phyloP scores from a whole-genome alignment of 1,284 basidiomycete genomes.

The Marasmius oreades region DNA sequence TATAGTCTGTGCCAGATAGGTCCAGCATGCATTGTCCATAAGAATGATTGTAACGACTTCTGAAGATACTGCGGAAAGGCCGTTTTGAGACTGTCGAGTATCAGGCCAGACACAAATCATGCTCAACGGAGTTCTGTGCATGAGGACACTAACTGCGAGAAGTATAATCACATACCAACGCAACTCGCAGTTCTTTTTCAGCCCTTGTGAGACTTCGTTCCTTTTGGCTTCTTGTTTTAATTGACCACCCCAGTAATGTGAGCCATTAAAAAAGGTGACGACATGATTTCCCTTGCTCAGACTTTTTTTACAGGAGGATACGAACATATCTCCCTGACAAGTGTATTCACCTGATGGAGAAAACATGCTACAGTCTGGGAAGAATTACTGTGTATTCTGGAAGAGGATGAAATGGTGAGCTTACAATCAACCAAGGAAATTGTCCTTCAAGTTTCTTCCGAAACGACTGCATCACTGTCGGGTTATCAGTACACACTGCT shows the following conservation, averaged over 20 bases:
- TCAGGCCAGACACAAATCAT: constrained; percentile 12
- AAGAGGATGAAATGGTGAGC: too few relatives aligned
- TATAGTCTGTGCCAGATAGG: constrained; percentile 20
- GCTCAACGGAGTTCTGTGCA: constrained; percentile 11
- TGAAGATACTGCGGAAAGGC: constrained; percentile 19
- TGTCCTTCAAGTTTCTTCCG: too few relatives aligned
- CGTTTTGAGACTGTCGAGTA: constrained; percentile 19
- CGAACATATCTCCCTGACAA: too few relatives aligned
- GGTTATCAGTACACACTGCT: constrained; percentile 11
- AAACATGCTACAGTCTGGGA: too few relatives aligned
- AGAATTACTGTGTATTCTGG: too few relatives aligned
- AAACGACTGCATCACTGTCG: constrained; percentile 23
- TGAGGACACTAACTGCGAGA: too few relatives aligned
- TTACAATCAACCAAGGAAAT: too few relatives aligned
- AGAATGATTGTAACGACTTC: constrained; percentile 22
- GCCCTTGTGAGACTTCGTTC: constrained; percentile 12
- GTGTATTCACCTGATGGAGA: too few relatives aligned
- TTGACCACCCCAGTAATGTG: constrained; percentile 31
- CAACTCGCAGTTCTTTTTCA: constrained; percentile 24
- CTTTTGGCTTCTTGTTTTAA: constrained; percentile 13
- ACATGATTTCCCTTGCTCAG: too few relatives aligned
- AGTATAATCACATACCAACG: constrained; percentile 26
- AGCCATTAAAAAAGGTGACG: constrained; percentile 30
- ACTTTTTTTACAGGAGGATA: too few relatives aligned
- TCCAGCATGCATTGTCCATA: constrained; percentile 17